phyloP scores from a whole-genome alignment of 2,329 filamentous ascomycete genomes.

The Chrysoporthe deuterocubensis region DNA sequence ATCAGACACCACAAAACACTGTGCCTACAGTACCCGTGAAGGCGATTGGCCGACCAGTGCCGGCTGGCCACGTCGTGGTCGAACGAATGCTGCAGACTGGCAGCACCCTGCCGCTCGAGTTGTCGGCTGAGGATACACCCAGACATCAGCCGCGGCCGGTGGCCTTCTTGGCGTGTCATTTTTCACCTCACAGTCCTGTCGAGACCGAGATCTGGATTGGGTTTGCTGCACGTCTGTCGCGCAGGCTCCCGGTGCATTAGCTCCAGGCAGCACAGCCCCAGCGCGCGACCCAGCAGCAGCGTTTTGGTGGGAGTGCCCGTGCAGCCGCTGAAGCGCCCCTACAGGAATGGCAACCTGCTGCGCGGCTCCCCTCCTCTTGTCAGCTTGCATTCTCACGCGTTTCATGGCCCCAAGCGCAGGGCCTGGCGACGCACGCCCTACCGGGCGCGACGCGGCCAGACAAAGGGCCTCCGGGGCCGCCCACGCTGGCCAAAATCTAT shows the following conservation, averaged over 20 bases:
- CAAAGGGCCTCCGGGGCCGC: conserved; percentile 14
- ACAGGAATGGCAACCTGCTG: neutral
- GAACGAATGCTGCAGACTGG: conserved; percentile 2
- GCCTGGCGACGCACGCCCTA: conserved; percentile 16
- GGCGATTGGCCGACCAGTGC: conserved; percentile 15
- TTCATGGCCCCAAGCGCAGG: conserved; percentile 16
- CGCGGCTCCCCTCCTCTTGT: conserved; percentile 8
- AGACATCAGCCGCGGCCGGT: neutral
- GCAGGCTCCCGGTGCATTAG: neutral
- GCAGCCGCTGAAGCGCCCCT: neutral
- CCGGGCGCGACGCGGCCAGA: conserved; percentile 19
- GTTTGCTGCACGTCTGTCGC: conserved; percentile 5
- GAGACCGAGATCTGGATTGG: neutral
- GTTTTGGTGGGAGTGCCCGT: neutral
- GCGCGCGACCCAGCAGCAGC: neutral
- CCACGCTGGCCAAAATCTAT: conserved; percentile 19
- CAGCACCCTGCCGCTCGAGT: neutral
- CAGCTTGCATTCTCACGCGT: conserved; percentile 22
- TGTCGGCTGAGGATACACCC: neutral
- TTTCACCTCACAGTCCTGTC: neutral
- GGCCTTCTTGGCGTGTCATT: neutral
- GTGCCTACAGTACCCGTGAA: neutral
- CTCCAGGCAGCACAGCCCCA: conserved; percentile 4
- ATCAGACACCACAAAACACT: neutral
- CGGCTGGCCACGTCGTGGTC: conserved; percentile 5